Evolutionary conservation across 257 asterid genomes (phyloP).

Genomic region (Jasminum sambac): DNA sequence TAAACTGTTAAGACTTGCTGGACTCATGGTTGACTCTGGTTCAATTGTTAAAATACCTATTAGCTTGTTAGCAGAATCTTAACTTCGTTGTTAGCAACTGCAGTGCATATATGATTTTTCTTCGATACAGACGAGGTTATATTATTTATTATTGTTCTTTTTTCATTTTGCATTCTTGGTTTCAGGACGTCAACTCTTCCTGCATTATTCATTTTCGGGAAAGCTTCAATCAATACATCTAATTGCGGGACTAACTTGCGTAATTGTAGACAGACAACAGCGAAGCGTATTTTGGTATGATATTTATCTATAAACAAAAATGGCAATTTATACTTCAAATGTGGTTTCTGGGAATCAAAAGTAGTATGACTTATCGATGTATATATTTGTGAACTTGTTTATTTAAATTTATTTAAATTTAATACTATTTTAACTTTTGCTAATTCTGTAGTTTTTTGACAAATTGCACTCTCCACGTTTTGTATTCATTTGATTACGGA

Average conservation of each 20-base stretch:
- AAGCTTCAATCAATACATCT: slow-evolving; percentile 55
- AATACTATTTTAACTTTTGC: background rate
- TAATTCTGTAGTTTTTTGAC: background rate
- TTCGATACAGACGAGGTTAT: background rate
- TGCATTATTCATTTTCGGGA: slow-evolving; percentile 78
- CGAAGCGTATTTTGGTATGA: slow-evolving; percentile 78
- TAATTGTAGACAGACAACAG: slow-evolving; percentile 34
- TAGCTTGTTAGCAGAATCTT: background rate
- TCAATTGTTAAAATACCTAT: background rate
- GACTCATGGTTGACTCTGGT: background rate
- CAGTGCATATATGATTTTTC: background rate
- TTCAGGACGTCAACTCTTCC: slow-evolving; percentile 84
- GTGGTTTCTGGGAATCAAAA: background rate
- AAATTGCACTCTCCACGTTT: background rate
- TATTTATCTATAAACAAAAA: background rate
- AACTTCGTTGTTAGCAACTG: background rate
- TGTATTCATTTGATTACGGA: background rate
- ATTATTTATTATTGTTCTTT: background rate
- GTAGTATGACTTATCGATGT: background rate
- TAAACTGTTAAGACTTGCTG: background rate
- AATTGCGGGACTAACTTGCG: slow-evolving; percentile 52
- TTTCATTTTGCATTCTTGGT: slow-evolving; percentile 14
- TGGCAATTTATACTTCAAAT: background rate
- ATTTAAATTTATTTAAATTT: no score
- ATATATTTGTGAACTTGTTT: background rate